phyloP scores from a whole-genome alignment of 2,329 filamentous ascomycete genomes.

The Aspergillus glaucus region DNA sequence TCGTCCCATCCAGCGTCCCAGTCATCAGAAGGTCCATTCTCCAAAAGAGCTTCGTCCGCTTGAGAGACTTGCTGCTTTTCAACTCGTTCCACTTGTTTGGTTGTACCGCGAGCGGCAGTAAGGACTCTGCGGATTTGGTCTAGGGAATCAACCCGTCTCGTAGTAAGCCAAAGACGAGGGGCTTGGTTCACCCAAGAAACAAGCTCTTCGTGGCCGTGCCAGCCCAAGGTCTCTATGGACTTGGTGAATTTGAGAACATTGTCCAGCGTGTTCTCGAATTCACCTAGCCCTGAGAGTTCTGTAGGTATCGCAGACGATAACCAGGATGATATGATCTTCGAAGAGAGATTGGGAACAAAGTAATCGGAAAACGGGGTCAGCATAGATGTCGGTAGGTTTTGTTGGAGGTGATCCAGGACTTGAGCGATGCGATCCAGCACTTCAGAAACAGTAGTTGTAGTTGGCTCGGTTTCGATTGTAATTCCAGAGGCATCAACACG shows the following conservation, averaged over 20 bases:
- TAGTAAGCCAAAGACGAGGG: slow-evolving; percentile 77
- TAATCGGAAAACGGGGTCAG: slow-evolving; percentile 55
- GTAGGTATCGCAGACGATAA: slow-evolving; percentile 70
- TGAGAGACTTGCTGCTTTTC: slow-evolving; percentile 74
- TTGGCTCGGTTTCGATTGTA: slow-evolving; percentile 17
- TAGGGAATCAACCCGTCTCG: slow-evolving; percentile 72
- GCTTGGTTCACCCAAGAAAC: slow-evolving; percentile 74
- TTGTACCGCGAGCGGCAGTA: slow-evolving; percentile 57
- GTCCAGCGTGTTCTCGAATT: slow-evolving; percentile 65
- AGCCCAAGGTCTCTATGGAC: slow-evolving; percentile 56
- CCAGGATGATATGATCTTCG: slow-evolving; percentile 65
- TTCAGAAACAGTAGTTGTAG: slow-evolving; percentile 23
- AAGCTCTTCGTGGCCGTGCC: slow-evolving; percentile 57
- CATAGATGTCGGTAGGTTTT: slow-evolving; percentile 45
- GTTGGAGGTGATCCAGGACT: slow-evolving; percentile 47
- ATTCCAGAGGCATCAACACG: slow-evolving; percentile 23
- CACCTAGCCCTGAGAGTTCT: slow-evolving; percentile 62
- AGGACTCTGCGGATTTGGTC: slow-evolving; percentile 67
- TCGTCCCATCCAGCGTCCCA: slow-evolving; percentile 81
- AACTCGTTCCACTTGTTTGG: slow-evolving; percentile 70
- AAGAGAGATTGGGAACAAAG: slow-evolving; percentile 64
- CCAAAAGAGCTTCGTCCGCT: slow-evolving; percentile 60
- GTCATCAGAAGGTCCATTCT: slow-evolving; percentile 51
- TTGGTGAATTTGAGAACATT: slow-evolving; percentile 59
- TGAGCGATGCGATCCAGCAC: slow-evolving; percentile 39